Base-by-base conservation (phyloP, 225 moss, liverwort and hornwort genomes). In the Climacium dendroides region DNA sequence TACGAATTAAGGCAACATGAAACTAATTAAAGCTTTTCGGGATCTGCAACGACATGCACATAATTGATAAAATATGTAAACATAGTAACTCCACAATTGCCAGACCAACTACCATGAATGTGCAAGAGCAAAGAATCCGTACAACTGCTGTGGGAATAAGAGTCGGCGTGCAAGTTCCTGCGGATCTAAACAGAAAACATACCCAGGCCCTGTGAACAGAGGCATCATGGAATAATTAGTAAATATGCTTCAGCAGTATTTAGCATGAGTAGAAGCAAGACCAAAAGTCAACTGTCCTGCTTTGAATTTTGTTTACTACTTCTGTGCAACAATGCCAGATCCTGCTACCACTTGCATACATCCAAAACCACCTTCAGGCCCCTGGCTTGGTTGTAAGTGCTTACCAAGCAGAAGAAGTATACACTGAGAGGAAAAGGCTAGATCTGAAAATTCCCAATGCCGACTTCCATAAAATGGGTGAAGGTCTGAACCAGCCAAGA, bases 321-420 rank as follows among this genome's bases (percentile, higher is more conserved):
- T 35, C 79, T 83, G 64, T 34, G 57, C 54, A 71, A 77, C 71
- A 71, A 84, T 61, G 59, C 52, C 86, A 83, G 24, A 80, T 72
- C 60, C 86, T 77, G 48, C 54, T 66, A 26, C 82, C 60, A 50
- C 61, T 83, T 83, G 53, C 75, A 58, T 76, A 66, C 18, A 89
- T 43, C 71, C 60, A 86, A 64, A 81, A 57, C 39, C 58, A 89
- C 28, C 30, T 82, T 61, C 30, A 83, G 43, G 70, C 15, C 82
- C 37, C 45, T 77, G 50, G n/a, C 86, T 85, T 26, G 59, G 19
- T 34, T 35, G 29, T 34, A 37, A 47, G 70, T 67, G 57, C 90
- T 86, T 95, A 98, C 98, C 98, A 98, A 69, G 98, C 94, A 87
- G 98, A 95, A 79, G 94, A 91, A 87, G 94, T 94, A 83, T 98